Evolutionary conservation across 148 eudicot genomes (phyloP), one percentile per base, ranked within the genome.

Genomic region (Amaranthus cruentus): DNA sequence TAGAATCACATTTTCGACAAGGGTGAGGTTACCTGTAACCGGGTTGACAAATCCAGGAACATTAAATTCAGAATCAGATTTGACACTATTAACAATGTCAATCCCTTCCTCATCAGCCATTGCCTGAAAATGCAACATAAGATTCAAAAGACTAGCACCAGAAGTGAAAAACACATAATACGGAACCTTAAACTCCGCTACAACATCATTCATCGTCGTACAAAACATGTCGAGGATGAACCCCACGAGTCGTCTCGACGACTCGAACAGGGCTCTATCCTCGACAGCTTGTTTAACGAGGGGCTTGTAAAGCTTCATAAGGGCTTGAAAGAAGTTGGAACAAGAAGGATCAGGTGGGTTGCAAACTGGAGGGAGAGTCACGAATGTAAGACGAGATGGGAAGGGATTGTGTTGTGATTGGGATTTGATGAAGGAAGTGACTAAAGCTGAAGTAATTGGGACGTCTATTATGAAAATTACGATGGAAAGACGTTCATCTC

Each of bases 401-500:
- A 71, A 46, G 0, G 56, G 43, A 28, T 72, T 72, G 65, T 81
- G 44, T 7, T 76, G 81, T 43, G 57, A 76, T 6, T 62, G 80
- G 72, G 69, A 28, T 42, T 66, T 74, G 12, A 84, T 51, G 71
- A 61, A 73, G 63, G 66, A 43, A 62, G 47, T 42, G 65, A 67
- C 53, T 10, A 73, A 49, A 52, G 48, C 2, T 6, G 52, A 47
- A 47, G 48, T 54, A 3, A 59, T 6, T 3, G 80, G 76, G 10
- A 75, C 48, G n/a, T 80, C 79, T 62, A 85, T 77, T 77, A 85
- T 65, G 38, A 83, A 81, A 61, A 89, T 67, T 55, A 78, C 68
- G 59, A 77, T 42, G 8, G 81, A 80, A 48, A 84, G 69, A 9
- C 66, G 79, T 4, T 70, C 47, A 72, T 87, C 73, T 6, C 82